Percentiles rank a stretch among this genome's conserved stretches.
These are phyloP conservation scores for Phytopythium ostracodes DNA, from an alignment of 352 stramenopile species.

Conservation along the genomic window DNA sequence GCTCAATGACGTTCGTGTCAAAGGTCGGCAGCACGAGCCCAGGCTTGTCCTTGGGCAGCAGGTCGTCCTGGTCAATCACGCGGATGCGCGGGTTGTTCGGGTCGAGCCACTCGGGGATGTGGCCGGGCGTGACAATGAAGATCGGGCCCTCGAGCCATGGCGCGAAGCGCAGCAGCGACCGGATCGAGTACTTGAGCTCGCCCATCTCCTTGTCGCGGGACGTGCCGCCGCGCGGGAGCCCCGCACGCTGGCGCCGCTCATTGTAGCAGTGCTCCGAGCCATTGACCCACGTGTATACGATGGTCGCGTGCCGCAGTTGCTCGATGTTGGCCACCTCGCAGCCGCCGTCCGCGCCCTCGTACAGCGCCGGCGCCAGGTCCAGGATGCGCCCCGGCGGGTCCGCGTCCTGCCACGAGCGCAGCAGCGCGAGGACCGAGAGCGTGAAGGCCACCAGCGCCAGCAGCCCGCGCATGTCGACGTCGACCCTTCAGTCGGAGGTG, in stretches of 20 bases:
- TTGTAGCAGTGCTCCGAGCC: constrained; percentile 80
- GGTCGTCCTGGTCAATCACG: constrained; percentile 74
- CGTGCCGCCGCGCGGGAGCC: constrained; percentile 51
- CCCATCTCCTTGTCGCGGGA: constrained; percentile 83
- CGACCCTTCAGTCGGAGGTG: neutral
- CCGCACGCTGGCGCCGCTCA: constrained; percentile 39
- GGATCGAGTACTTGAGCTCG: constrained; percentile 84
- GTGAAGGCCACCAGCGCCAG: constrained; percentile 42
- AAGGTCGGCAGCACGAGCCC: constrained; percentile 57
- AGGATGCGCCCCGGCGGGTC: constrained; percentile 46
- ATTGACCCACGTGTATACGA: constrained; percentile 89
- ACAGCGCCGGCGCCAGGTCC: constrained; percentile 49
- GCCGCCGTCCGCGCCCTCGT: constrained; percentile 57
- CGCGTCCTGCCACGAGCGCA: constrained; percentile 32
- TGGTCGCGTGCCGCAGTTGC: constrained; percentile 48
- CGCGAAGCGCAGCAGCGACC: constrained; percentile 73
- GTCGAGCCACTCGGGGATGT: constrained; percentile 83
- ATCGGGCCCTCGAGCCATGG: constrained; percentile 78
- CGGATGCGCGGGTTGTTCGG: constrained; percentile 56
- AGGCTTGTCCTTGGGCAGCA: constrained; percentile 51
- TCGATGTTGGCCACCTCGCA: constrained; percentile 75
- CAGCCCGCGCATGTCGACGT: constrained; percentile 20
- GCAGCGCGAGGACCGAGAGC: constrained; percentile 46
- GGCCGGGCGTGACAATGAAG: constrained; percentile 78
- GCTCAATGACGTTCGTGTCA: constrained; percentile 84